A percentile compares a stretch with the other conserved stretches of the same genome.
Conservation (phyloP, 2,329 filamentous ascomycete genomes). For the Mycosphaerella sp. region DNA sequence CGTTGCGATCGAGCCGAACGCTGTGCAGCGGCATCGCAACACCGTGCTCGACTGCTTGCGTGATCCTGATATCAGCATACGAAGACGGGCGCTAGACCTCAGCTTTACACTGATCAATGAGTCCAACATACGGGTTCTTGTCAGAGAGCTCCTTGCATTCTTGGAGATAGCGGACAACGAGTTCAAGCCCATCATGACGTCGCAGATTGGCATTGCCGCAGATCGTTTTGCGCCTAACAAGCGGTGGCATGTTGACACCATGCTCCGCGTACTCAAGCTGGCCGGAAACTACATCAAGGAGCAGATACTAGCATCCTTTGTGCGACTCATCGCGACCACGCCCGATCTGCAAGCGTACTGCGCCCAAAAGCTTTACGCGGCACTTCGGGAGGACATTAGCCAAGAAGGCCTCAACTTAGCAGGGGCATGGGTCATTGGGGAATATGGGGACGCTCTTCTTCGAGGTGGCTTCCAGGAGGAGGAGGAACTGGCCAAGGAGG, state of each 20-base stretch:
- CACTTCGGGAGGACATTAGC: conserved; percentile 91
- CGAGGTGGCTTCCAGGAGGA: conserved; percentile 88
- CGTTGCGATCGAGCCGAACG: conserved; percentile 94
- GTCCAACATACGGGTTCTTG: conserved; percentile 86
- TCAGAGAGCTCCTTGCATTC: conserved; percentile 89
- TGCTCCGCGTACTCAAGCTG: conserved; percentile 86
- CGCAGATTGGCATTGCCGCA: conserved; percentile 93
- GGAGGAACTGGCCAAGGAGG: conserved; percentile 74
- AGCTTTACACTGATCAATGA: conserved; percentile 99
- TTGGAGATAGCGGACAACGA: conserved; percentile 96
- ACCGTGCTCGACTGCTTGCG: conserved; percentile 94
- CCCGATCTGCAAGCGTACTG: conserved; percentile 94
- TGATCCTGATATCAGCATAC: conserved; percentile 96
- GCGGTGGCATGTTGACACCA: conserved; percentile 97
- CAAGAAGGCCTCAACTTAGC: conserved; percentile 92
- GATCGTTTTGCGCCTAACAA: conserved; percentile 96
- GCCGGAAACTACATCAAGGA: conserved; percentile 98
- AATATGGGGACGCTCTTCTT: conserved; percentile 88
- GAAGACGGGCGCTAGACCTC: conserved; percentile 87
- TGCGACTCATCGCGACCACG: conserved; percentile 89
- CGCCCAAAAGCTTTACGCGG: conserved; percentile 87
- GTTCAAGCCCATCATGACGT: conserved; percentile 98
- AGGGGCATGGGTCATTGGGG: conserved; percentile 94
- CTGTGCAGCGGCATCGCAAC: conserved; percentile 92
- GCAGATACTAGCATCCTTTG: conserved; percentile 93